A percentile compares a stretch with the other conserved stretches of the same genome.
phyloP scores from a whole-genome alignment of 768 basidiomycete species.

The Mycena polygramma region DNA sequence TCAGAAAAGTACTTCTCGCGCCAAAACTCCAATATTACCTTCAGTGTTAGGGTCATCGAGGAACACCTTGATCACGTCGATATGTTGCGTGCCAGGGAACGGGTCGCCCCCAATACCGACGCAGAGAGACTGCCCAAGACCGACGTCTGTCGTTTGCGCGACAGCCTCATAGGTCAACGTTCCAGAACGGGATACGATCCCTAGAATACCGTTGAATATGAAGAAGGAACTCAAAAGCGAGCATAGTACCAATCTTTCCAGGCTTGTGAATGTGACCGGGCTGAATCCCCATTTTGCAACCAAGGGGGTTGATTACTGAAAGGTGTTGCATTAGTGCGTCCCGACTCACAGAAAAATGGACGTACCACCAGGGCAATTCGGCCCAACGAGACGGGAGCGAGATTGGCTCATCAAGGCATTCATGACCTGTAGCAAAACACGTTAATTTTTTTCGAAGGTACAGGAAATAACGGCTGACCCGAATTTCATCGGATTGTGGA shows the following conservation, averaged over 20 bases:
- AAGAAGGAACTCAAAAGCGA: neutral
- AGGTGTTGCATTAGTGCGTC: neutral
- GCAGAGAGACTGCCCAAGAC: conserved; percentile 96
- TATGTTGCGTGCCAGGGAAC: conserved; percentile 95
- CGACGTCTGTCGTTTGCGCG: conserved; percentile 95
- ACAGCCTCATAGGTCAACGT: conserved; percentile 99
- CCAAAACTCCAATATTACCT: conserved; percentile 59
- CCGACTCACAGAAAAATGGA: conserved; percentile 3
- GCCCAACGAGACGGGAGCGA: conserved; percentile 95
- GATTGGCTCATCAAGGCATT: conserved; percentile 95
- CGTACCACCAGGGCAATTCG: conserved; percentile 92
- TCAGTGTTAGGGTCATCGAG: conserved; percentile 94
- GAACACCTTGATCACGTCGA: conserved; percentile 97
- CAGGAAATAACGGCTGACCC: conserved; percentile 58
- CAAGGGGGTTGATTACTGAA: conserved; percentile 91
- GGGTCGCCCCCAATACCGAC: conserved; percentile 98
- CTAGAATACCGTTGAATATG: conserved; percentile 51
- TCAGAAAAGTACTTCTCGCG: conserved; percentile 20
- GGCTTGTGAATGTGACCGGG: conserved; percentile 98
- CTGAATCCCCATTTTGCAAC: conserved; percentile 99
- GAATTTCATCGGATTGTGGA: conserved; percentile 96
- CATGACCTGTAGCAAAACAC: conserved; percentile 70
- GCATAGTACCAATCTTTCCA: conserved; percentile 87
- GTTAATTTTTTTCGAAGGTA: conserved; percentile 11
- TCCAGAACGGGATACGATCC: conserved; percentile 95